Conservation (phyloP, 208 protist species). For the Porcisia hertigi region DNA sequence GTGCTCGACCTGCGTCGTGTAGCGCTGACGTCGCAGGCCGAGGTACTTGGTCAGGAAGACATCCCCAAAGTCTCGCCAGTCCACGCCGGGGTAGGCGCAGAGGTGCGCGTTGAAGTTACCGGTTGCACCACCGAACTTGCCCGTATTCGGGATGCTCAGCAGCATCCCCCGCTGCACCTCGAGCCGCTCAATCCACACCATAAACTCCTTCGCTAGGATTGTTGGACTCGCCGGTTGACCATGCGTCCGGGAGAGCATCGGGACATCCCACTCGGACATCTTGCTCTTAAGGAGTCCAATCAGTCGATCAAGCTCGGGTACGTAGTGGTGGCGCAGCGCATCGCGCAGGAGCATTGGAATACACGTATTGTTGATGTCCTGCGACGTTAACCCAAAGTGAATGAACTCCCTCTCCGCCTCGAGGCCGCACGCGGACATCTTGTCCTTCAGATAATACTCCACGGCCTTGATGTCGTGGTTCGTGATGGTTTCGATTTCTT, state of each 20-base stretch:
- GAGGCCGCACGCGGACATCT: slow-evolving; percentile 73
- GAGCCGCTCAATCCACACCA: slow-evolving; percentile 92
- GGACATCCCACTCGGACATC: slow-evolving; percentile 71
- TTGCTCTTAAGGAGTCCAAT: slow-evolving; percentile 56
- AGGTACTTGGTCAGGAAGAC: slow-evolving; percentile 85
- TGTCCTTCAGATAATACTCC: slow-evolving; percentile 96
- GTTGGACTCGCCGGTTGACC: slow-evolving; percentile 95
- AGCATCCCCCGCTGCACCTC: slow-evolving; percentile 71
- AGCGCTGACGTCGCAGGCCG: slow-evolving; percentile 76
- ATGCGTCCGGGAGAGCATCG: slow-evolving; percentile 95
- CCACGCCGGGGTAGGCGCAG: slow-evolving; percentile 82
- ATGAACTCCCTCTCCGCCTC: slow-evolving; percentile 90
- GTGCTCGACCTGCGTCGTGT: slow-evolving; percentile 96
- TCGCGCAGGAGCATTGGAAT: slow-evolving; percentile 94
- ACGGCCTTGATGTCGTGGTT: slow-evolving; percentile 98
- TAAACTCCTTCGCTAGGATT: slow-evolving; percentile 92
- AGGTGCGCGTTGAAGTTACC: slow-evolving; percentile 95
- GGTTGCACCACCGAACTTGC: slow-evolving; percentile 95
- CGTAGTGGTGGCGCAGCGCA: slow-evolving; percentile 65
- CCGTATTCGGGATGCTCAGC: slow-evolving; percentile 51
- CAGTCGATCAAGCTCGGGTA: slow-evolving; percentile 72
- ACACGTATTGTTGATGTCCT: slow-evolving; percentile 97
- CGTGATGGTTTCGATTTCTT: slow-evolving; percentile 92
- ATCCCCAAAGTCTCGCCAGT: slow-evolving; percentile 88
- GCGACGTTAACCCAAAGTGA: slow-evolving; percentile 97